phyloP scores from a whole-genome alignment of 225 moss, liverwort and hornwort genomes.

The Antitrichia curtipendula region DNA sequence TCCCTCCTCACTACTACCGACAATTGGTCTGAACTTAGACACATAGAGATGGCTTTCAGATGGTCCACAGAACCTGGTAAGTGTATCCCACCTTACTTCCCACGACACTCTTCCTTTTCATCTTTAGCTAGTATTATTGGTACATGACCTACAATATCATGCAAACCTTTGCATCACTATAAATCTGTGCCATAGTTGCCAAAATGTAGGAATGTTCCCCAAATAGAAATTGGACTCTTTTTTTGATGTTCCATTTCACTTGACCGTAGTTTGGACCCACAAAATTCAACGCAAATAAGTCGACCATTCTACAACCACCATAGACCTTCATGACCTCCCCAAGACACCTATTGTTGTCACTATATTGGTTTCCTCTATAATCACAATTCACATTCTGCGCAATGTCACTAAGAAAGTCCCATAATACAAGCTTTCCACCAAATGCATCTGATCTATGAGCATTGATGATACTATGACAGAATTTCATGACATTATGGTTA shows the following conservation, averaged over 20 bases:
- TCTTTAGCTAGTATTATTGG: no score
- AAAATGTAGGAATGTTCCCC: fast-evolving
- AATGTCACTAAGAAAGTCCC: neutral
- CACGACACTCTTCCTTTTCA: neutral
- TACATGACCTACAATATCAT: neutral
- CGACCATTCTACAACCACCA: neutral
- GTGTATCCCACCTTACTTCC: neutral
- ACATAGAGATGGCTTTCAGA: neutral
- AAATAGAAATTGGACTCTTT: neutral
- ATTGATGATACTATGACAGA: no score
- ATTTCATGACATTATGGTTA: neutral
- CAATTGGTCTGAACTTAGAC: neutral
- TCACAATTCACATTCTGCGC: neutral
- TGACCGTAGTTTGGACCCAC: neutral
- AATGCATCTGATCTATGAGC: neutral
- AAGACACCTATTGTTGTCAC: neutral
- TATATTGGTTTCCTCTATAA: fast-evolving
- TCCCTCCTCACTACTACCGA: neutral
- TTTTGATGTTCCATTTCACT: neutral
- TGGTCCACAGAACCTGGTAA: neutral
- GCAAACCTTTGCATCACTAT: neutral
- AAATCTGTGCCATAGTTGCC: fast-evolving
- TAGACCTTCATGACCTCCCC: neutral
- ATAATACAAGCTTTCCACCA: neutral
- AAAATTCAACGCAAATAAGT: neutral